phyloP scores from a whole-genome alignment of 768 basidiomycete genomes.

The Rhizopogon sp. region DNA sequence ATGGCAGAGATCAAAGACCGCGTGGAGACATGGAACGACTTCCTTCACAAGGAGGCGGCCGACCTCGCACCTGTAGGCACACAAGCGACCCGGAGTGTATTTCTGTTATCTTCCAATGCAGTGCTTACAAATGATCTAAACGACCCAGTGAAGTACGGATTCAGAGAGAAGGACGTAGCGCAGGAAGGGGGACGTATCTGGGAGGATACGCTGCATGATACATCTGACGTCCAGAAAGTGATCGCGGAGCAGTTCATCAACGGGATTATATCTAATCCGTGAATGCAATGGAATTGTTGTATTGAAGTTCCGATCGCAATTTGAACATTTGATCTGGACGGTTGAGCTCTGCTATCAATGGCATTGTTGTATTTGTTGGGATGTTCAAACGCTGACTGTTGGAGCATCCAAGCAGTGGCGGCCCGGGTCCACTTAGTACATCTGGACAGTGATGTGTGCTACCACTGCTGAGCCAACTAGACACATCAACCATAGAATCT shows the following conservation, averaged over 20 bases:
- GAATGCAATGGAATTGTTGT: too few relatives aligned
- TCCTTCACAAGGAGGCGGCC: conserved; percentile 14
- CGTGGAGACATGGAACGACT: conserved; percentile 26
- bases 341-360: too few relatives aligned
- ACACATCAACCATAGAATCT: too few relatives aligned
- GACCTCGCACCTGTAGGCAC: conserved; percentile 18
- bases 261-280: not conserved
- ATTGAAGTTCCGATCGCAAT: too few relatives aligned
- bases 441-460: too few relatives aligned
- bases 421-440: too few relatives aligned
- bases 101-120: conserved; percentile 26
- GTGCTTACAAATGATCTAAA: conserved; percentile 30
- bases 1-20: not conserved
- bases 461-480: too few relatives aligned
- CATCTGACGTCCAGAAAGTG: conserved; percentile 12
- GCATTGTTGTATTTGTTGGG: too few relatives aligned
- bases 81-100: conserved; percentile 17
- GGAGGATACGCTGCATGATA: conserved; percentile 30
- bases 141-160: conserved; percentile 26
- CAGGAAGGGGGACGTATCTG: conserved; percentile 29
- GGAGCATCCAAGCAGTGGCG: too few relatives aligned
- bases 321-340: not conserved
- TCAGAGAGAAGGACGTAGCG: conserved; percentile 23
- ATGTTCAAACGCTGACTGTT: too few relatives aligned
- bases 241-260: conserved; percentile 12